phyloP scores from a whole-genome alignment of 371 early-diverging fungal genomes.

The Mortierella sp. region DNA sequence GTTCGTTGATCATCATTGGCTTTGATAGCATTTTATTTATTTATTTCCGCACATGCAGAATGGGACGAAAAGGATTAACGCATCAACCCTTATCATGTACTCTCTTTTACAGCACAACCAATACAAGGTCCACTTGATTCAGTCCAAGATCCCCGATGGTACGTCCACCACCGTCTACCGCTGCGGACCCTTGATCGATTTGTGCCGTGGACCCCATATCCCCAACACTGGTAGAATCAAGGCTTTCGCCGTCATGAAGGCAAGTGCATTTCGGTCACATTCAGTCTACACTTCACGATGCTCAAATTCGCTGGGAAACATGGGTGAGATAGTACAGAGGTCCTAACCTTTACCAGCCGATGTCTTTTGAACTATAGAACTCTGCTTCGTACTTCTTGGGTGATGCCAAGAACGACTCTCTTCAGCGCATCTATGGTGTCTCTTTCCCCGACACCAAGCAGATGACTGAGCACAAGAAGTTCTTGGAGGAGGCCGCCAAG shows the following conservation, averaged over 20 bases:
- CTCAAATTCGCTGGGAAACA: too few species aligned
- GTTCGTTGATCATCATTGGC: conserved; percentile 33
- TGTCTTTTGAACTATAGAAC: conserved; percentile 68
- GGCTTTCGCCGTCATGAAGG: conserved; percentile 93
- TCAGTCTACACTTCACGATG: neutral
- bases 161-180: conserved; percentile 98
- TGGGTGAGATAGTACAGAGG: too few species aligned
- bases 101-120: conserved; percentile 82
- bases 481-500: conserved; percentile 96
- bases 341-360: neutral
- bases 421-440: conserved; percentile 99
- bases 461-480: conserved; percentile 95
- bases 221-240: conserved; percentile 96
- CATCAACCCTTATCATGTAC: neutral
- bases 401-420: conserved; percentile 96
- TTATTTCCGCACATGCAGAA: neutral
- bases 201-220: conserved; percentile 99
- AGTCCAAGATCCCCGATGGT: conserved; percentile 95
- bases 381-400: conserved; percentile 99
- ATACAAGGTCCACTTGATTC: conserved; percentile 96
- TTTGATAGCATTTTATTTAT: conserved; percentile 37
- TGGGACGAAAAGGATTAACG: neutral
- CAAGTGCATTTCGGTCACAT: conserved; percentile 18
- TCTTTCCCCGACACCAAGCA: conserved; percentile 98
- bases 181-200: conserved; percentile 98